These are phyloP conservation scores for Paramyrothecium roridum DNA, from an alignment of 2,329 filamentous ascomycete species.

Conservation along the genomic window DNA sequence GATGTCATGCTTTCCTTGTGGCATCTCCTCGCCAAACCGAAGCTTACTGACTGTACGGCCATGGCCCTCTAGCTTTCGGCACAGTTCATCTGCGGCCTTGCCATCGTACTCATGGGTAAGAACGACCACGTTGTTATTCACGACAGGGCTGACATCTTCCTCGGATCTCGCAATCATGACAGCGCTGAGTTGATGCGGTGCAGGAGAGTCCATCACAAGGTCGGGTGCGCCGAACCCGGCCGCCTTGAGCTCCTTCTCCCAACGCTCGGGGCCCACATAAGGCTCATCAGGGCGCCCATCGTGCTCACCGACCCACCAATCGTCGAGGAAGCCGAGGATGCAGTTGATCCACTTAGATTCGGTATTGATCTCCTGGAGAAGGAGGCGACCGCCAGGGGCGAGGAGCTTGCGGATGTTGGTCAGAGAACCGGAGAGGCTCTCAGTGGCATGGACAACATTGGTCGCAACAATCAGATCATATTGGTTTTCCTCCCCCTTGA, in stretches of 20 bases:
- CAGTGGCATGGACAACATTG: constrained; percentile 1
- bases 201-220: background rate
- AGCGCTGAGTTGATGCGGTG: background rate
- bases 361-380: background rate
- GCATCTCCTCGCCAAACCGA: no score
- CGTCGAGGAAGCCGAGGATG: background rate
- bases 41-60: no score
- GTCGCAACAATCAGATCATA: background rate
- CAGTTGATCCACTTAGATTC: background rate
- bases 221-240: background rate
- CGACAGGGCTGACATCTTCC: no score
- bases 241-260: background rate
- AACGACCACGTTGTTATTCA: no score
- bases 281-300: background rate
- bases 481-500: background rate
- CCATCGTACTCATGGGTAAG: no score
- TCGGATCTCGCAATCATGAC: background rate
- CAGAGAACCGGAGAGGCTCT: background rate
- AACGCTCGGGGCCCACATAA: background rate
- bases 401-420: background rate
- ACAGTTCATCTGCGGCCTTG: no score
- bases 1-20: background rate
- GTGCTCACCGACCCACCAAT: background rate
- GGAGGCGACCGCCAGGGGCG: background rate
- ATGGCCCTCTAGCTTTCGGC: no score